Base-by-base conservation (phyloP, 495 filamentous ascomycete species). In the Rusavskia elegans region DNA sequence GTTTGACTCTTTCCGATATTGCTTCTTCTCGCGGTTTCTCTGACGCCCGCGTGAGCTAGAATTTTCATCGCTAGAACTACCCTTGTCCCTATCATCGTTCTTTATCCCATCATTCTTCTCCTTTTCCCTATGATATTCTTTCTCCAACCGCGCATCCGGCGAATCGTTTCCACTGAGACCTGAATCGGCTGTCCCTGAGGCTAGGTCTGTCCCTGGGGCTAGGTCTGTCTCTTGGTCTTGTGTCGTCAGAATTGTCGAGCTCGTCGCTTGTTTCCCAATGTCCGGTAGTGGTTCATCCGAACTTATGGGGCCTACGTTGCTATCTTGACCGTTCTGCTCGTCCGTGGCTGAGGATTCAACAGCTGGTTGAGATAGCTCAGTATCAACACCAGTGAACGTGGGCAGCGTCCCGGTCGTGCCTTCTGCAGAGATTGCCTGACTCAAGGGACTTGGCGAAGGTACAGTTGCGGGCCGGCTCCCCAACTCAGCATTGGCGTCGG, bases 81-180 rank as follows among this genome's bases (percentile, higher is more conserved):
- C 69, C 4, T 64, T 60, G 8, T 66, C 64, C 20, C 59, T 66
- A 20, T 76, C 72, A 11, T 76, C 74, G 30, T 73, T 78, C 38
- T 68, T 74, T 56, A 78, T 72, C 9, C 71, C 67, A 10, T 62
- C 58, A 63, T 65, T 64, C 62, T 68, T 55, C 61, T 80, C 65
- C 38, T 80, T 83, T 17, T 70, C 70, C 42, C 69, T 62, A 13
- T 78, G 68, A 49, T 85, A 79, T 59, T 90, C 86, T 62, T 87
- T 90, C 51, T 80, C 73, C 53, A 94, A 63, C 44, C 87, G 76
- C 17, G 48, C 44, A 46, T 46, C 44, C 16, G 44, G 44, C 23
- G 44, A 46, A 29, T 46, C 44, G 5, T 29, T 46, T 16, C 44
- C 44, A 46, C 44, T 46, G 8, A 29, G 23, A 16, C 20, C 21